A percentile compares a stretch with the other conserved stretches of the same genome.
Conservation (phyloP, 768 basidiomycete genomes). For the Lactarius trivialis region DNA sequence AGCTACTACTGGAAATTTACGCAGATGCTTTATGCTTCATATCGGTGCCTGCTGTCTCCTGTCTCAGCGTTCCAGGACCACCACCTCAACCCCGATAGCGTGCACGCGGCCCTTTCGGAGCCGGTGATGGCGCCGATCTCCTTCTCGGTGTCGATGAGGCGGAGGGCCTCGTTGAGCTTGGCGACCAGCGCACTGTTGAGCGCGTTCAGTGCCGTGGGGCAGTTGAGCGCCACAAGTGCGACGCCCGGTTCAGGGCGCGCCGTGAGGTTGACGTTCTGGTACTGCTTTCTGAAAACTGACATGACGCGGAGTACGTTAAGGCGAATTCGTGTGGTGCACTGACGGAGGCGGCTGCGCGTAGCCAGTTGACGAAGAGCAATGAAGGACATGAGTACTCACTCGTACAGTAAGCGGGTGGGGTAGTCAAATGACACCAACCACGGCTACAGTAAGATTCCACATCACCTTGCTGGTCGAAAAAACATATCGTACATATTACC, state of each 20-base stretch:
- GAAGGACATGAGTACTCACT: constrained; percentile 7
- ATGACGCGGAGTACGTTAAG: constrained; percentile 36
- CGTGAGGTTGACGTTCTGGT: constrained; percentile 65
- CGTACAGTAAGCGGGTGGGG: background rate
- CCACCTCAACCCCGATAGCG: background rate
- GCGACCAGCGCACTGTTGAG: constrained; percentile 72
- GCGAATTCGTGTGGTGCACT: background rate
- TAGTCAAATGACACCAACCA: background rate
- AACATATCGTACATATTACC: no score
- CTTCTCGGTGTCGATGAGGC: constrained; percentile 56
- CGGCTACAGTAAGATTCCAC: no score
- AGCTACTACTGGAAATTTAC: constrained; percentile 23
- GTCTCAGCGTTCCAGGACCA: background rate
- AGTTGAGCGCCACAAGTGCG: constrained; percentile 79
- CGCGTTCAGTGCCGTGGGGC: constrained; percentile 88
- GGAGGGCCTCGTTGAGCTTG: constrained; percentile 68
- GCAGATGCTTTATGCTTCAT: constrained; percentile 95
- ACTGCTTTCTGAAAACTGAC: constrained; percentile 40
- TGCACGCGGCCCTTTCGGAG: constrained; percentile 63
- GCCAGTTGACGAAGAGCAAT: background rate
- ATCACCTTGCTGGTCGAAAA: no score
- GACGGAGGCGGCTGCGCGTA: background rate
- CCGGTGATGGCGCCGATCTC: constrained; percentile 83
- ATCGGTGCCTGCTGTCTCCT: constrained; percentile 76
- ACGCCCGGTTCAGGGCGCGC: constrained; percentile 63